Conservation (phyloP, 2,329 filamentous ascomycete species). For the Scedosporium boydii region DNA sequence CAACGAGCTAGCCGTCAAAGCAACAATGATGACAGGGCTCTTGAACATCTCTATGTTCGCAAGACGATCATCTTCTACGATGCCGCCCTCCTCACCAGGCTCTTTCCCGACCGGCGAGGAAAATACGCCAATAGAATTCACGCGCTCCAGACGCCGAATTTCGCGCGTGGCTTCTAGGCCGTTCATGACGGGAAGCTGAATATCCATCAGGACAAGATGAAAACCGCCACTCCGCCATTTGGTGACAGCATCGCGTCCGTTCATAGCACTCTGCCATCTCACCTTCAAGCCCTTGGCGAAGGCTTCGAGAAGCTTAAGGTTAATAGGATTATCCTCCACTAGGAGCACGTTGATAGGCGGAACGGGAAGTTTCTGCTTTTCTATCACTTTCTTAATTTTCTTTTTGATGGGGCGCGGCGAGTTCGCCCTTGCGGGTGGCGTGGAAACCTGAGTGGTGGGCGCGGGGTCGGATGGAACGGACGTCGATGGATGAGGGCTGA, state of each 20-base stretch:
- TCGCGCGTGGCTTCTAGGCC: constrained; percentile 91
- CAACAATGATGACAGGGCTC: constrained; percentile 95
- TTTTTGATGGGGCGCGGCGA: constrained; percentile 19
- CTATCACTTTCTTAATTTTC: constrained; percentile 43
- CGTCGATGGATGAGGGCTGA: background rate
- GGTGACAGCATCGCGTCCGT: constrained; percentile 82
- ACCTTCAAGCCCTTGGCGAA: constrained; percentile 96
- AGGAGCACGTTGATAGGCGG: constrained; percentile 96
- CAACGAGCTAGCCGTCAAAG: constrained; percentile 84
- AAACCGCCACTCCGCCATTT: constrained; percentile 93
- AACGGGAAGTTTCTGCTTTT: constrained; percentile 47
- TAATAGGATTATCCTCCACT: constrained; percentile 98
- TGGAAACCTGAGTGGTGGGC: constrained; percentile 7
- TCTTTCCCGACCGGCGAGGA: constrained; percentile 52
- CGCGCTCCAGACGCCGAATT: constrained; percentile 77
- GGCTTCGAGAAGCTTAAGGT: constrained; percentile 82
- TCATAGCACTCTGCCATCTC: constrained; percentile 94
- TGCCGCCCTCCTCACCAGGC: constrained; percentile 36
- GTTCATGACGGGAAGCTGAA: constrained; percentile 94
- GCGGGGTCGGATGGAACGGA: background rate
- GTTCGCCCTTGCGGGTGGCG: constrained; percentile 22
- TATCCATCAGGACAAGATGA: constrained; percentile 96
- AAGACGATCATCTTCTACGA: constrained; percentile 49
- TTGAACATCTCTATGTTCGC: constrained; percentile 69
- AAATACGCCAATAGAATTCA: constrained; percentile 91